phyloP scores from a whole-genome alignment of 768 basidiomycete species.

The Phlegmacium glaucopus region DNA sequence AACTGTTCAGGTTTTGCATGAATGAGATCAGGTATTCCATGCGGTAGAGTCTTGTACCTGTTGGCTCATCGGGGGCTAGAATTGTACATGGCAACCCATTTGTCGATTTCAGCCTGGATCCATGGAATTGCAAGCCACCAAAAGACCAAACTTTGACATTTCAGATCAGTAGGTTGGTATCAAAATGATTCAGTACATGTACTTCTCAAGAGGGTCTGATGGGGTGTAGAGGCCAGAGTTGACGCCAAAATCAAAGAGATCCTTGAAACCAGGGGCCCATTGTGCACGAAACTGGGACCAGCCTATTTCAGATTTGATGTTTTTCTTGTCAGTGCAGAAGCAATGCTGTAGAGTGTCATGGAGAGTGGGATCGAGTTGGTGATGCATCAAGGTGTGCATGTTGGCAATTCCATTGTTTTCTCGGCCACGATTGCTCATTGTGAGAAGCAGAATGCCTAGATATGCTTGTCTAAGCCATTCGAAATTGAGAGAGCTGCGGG shows the following conservation, averaged over 20 bases:
- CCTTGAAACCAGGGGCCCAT: constrained; percentile 35
- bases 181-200: neutral
- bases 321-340: constrained; percentile 37
- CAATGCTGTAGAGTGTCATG: no score
- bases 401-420: constrained; percentile 48
- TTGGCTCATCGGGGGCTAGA: neutral
- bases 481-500: neutral
- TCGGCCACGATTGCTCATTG: constrained; percentile 40
- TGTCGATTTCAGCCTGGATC: constrained; percentile 33
- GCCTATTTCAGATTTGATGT: constrained; percentile 38
- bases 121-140: constrained; percentile 35
- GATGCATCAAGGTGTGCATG: constrained; percentile 35
- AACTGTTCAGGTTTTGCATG: neutral
- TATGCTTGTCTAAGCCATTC: constrained; percentile 4
- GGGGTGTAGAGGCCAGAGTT: constrained; percentile 26
- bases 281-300: constrained; percentile 35
- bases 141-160: constrained; percentile 31
- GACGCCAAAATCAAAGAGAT: constrained; percentile 27
- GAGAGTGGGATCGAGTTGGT: constrained; percentile 36
- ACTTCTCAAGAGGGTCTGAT: constrained; percentile 20
- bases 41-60: neutral
- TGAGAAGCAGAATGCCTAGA: constrained; percentile 35
- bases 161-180: neutral
- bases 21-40: neutral
- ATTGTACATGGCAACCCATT: neutral